Percentiles rank a stretch among this genome's conserved stretches.
These are phyloP conservation scores for Penicillium vulpinum DNA, from an alignment of 2,329 filamentous ascomycete species.

Conservation along the genomic window DNA sequence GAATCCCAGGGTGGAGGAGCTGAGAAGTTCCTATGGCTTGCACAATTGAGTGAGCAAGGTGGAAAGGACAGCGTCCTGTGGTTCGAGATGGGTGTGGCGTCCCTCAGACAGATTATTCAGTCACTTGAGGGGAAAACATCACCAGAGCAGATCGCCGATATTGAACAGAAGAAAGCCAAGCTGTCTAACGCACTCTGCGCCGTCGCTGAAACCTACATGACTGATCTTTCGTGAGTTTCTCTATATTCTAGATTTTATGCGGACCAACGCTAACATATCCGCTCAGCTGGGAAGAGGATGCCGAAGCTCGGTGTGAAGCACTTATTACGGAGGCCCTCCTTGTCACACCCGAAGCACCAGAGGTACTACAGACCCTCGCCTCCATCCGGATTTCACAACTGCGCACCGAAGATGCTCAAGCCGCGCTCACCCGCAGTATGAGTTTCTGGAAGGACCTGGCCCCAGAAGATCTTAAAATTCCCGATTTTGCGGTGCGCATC, in stretches of 20 bases:
- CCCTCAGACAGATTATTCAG: constrained; percentile 71
- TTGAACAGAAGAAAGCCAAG: constrained; percentile 75
- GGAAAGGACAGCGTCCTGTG: constrained; percentile 61
- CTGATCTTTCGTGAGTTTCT: constrained; percentile 73
- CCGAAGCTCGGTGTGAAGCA: constrained; percentile 81
- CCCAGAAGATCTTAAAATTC: constrained; percentile 68
- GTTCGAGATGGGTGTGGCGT: constrained; percentile 66
- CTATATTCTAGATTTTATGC: background rate
- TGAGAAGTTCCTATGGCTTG: constrained; percentile 93
- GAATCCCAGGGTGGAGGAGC: constrained; percentile 76
- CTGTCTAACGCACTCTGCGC: constrained; percentile 90
- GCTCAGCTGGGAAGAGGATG: constrained; percentile 73
- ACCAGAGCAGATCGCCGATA: constrained; percentile 38
- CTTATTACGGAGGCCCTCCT: constrained; percentile 88
- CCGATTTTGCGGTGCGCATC: constrained; percentile 83
- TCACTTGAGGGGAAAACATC: constrained; percentile 55
- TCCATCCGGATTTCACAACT: constrained; percentile 90
- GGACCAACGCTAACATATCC: constrained; percentile 13
- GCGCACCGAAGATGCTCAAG: constrained; percentile 73
- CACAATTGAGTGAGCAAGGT: constrained; percentile 74
- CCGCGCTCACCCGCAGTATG: constrained; percentile 76
- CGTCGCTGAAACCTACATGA: constrained; percentile 98
- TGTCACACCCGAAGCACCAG: constrained; percentile 75
- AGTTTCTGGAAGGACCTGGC: constrained; percentile 79
- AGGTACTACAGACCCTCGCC: constrained; percentile 93